Percentiles rank a stretch among this genome's conserved stretches.
Conservation (phyloP, 495 filamentous ascomycete species). For the Neurospora sublineolata region DNA sequence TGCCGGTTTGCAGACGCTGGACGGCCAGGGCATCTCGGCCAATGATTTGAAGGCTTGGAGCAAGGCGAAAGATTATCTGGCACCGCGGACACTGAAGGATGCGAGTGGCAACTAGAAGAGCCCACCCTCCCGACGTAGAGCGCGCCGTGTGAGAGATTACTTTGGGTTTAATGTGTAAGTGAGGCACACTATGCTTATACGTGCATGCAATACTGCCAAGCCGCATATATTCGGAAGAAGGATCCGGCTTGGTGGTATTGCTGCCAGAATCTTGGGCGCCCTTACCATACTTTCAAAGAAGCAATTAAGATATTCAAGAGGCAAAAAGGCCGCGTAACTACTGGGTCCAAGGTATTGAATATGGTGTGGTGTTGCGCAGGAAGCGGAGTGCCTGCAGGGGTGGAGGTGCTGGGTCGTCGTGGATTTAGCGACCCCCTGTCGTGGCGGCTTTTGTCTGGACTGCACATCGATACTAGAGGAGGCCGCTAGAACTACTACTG, state of each 20-base stretch:
- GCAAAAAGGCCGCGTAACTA: background rate
- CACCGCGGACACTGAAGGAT: constrained; percentile 7
- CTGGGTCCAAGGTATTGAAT: background rate
- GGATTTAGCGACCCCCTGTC: background rate
- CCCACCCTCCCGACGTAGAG: background rate
- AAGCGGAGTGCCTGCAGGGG: too few species aligned
- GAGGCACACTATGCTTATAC: background rate
- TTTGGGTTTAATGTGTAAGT: background rate
- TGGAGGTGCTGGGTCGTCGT: background rate
- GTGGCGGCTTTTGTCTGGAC: background rate
- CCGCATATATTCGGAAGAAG: background rate
- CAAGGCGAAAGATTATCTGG: constrained; percentile 54
- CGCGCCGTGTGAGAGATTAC: background rate
- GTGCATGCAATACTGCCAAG: background rate
- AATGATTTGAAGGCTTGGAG: constrained; percentile 50
- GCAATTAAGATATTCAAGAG: background rate
- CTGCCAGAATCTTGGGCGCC: background rate
- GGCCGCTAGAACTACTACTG: background rate
- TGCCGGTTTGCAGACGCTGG: constrained; percentile 52
- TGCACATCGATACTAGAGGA: background rate
- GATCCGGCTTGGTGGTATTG: background rate
- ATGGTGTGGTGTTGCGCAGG: background rate
- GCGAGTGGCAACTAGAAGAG: background rate
- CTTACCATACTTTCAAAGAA: background rate
- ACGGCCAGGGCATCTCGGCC: constrained; percentile 42